These are phyloP conservation scores for Xylaria scruposa DNA, from an alignment of 495 filamentous ascomycete genomes.

Conservation along the genomic window DNA sequence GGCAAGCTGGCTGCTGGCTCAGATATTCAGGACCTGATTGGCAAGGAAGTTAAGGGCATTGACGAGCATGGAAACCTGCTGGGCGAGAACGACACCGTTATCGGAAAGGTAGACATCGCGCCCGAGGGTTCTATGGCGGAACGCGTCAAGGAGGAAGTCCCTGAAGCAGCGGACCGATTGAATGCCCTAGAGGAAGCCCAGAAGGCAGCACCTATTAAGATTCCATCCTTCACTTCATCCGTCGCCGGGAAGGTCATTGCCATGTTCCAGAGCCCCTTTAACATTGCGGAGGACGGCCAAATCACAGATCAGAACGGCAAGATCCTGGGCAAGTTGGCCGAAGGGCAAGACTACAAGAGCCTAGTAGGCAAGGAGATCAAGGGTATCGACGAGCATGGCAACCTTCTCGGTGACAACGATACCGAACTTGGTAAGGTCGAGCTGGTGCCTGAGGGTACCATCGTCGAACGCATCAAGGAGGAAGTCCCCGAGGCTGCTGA, in stretches of 20 bases:
- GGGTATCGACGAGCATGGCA: conserved; percentile 83
- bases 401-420: conserved; percentile 79
- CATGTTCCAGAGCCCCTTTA: conserved; percentile 46
- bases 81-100: conserved; percentile 77
- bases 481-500: conserved; percentile 58
- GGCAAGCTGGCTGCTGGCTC: conserved; percentile 73
- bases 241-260: conserved; percentile 40
- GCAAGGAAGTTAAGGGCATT: conserved; percentile 75
- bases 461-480: conserved; percentile 65
- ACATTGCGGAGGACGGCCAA: conserved; percentile 65
- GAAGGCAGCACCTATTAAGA: conserved; percentile 47
- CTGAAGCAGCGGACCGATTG: conserved; percentile 49
- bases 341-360: conserved; percentile 72
- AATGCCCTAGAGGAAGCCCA: conserved; percentile 58
- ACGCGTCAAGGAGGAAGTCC: conserved; percentile 58
- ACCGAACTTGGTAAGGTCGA: conserved; percentile 83
- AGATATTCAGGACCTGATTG: conserved; percentile 72
- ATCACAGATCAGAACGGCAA: conserved; percentile 73
- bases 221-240: conserved; percentile 36
- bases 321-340: conserved; percentile 70
- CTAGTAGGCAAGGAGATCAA: conserved; percentile 73
- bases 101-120: conserved; percentile 78
- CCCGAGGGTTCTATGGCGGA: conserved; percentile 69
- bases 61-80: conserved; percentile 85
- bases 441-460: conserved; percentile 69